Base-by-base conservation (phyloP, 495 filamentous ascomycete genomes). In the Annulohypoxylon nitens region DNA sequence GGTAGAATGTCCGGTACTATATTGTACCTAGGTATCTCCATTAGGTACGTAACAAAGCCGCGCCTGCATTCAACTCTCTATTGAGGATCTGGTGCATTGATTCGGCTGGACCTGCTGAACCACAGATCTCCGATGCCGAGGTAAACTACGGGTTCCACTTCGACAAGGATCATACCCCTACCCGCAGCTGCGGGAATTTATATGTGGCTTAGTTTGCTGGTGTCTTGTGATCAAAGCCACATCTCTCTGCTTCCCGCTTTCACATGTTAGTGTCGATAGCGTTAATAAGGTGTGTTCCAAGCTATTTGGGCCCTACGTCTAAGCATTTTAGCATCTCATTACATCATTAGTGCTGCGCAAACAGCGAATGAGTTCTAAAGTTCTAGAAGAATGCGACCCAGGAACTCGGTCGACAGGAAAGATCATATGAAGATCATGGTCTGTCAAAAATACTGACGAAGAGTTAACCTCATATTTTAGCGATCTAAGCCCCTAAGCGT, bases 121-220 rank as follows among this genome's bases (percentile, higher is more conserved):
- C 30, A 1, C 71, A 61, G 71, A 70, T 64, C 60, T n/a, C 62
- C 74, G 65, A 67, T 78, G 71, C 76, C 76, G 76, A 78, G 76
- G 76, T 78, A 78, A 76, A 68, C 36, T 64, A 12, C 60, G 60
- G 64, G 36, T 25, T 34, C 18, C 59, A 9, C 60, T n/a, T 39
- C 60, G 26, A 34, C 51, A 55, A 26, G 51, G 51, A 55, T 55
- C n/a, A 20, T 16, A 33, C 36, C 41, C 41, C 55, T 26, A 54
- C 23, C 67, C 59, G 50, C 37, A 55, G 41, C 48, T 71, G 69
- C 63, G 69, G 48, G 57, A 67, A 57, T 67, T 71, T 71, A 0
- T 54, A 30, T 55, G 50, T 55, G 51, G 63, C 50, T 55, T 55
- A 26, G 34, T 12, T 34, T 48, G 41, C 20, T 36, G 1, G 18